Evolutionary conservation across 257 asterid species (phyloP).

Genomic region (Linderniella brevidens): DNA sequence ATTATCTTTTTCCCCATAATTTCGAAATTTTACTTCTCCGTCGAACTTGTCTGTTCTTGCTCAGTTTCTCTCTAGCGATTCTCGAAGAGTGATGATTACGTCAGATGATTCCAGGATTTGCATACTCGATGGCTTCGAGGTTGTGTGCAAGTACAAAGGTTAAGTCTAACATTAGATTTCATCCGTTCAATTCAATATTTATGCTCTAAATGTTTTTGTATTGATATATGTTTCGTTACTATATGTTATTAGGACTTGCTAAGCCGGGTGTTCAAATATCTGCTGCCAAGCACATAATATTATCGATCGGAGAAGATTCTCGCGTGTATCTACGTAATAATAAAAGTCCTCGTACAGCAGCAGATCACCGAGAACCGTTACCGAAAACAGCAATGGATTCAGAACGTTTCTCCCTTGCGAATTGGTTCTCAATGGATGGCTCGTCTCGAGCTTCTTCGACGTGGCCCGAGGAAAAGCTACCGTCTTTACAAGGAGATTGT

Average conservation of each 20-base stretch:
- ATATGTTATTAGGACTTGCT: constrained; percentile 23
- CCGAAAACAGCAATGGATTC: constrained; percentile 20
- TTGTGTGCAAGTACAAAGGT: constrained; percentile 73
- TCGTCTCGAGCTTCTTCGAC: constrained; percentile 33
- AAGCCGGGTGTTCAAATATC: constrained; percentile 57
- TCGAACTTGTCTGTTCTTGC: constrained; percentile 10
- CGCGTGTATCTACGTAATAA: constrained; percentile 56
- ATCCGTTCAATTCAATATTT: no score
- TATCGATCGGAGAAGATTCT: constrained; percentile 67
- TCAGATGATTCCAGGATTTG: constrained; percentile 73
- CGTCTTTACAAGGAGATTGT: constrained; percentile 30
- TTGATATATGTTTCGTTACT: neutral
- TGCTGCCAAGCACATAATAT: constrained; percentile 53
- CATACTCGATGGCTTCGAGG: constrained; percentile 59
- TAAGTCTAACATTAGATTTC: no score
- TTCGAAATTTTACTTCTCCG: neutral
- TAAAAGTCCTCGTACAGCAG: constrained; percentile 13
- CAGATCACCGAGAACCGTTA: neutral
- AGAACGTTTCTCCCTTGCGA: constrained; percentile 43
- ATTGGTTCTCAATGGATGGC: constrained; percentile 53
- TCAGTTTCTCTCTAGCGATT: constrained; percentile 38
- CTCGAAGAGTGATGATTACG: constrained; percentile 56
- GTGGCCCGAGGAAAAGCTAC: constrained; percentile 92
- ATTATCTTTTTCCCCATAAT: no score
- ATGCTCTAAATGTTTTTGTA: neutral